Base-by-base conservation (phyloP, 2,329 filamentous ascomycete species). In the Fusarium veterinarium region DNA sequence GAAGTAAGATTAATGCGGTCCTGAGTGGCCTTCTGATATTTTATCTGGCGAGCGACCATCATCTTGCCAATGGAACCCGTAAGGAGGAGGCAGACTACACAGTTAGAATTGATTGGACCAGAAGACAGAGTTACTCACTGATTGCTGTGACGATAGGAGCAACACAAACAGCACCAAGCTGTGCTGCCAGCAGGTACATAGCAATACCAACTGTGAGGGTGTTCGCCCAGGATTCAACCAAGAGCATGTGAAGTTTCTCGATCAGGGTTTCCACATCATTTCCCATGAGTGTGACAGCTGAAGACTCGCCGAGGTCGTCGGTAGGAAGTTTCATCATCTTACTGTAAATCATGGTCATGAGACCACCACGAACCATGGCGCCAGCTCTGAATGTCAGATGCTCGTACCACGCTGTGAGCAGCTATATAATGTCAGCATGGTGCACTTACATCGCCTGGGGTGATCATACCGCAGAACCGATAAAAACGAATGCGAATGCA, bases 1-100 rank as follows among this genome's bases (percentile, higher is more conserved):
- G 79, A 77, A 2, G 79, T 81, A 19, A 81, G 76, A 25, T 80
- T 81, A 48, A 81, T 80, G 9, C 80, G 78, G 16, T 72, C 71
- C 28, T 81, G 79, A 1, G 78, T 80, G n/a, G 79, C 76, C 14
- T 80, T 76, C 52, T 79, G 80, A 56, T 79, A 81, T 12, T 65
- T 55, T 5, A 73, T 79, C n/a, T 79, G 78, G 9, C 79, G 75
- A 3, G 69, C 65, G 17, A 79, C 75, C 61, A 80, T 78, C 42
- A 76, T 49, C 28, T 75, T 77, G 9, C 79, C 78, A 9, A 75
- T 64, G 6, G 64, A 69, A 7, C 74, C 74, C 23, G 64, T 75
- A 1, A 78, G 66, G 19, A 52, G 53, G 7, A 77, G 60, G 2
- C 65, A 79, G 23, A 74, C 79, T 80, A 17, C 5, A 30, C 8